Evolutionary conservation across 1,284 basidiomycete species (phyloP).

Genomic region (Ceratobasidium sp.): DNA sequence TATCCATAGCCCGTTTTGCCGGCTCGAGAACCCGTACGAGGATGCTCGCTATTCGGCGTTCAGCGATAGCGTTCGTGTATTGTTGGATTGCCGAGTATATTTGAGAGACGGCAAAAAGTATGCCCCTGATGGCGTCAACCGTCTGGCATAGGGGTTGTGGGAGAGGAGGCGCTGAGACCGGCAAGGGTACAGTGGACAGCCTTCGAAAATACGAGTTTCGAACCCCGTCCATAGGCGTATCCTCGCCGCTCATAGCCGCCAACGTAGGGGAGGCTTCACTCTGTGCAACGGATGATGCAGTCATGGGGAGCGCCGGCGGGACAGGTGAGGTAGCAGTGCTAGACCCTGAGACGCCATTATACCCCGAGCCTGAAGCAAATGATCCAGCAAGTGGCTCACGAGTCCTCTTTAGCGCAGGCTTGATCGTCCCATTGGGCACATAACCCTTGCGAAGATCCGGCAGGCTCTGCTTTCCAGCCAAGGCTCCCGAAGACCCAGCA

Average conservation of each 20-base stretch:
- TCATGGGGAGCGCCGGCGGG: constrained; percentile 2
- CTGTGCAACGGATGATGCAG: constrained; percentile 4
- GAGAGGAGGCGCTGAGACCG: constrained; percentile 74
- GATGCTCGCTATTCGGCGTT: constrained; percentile 79
- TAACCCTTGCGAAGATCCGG: constrained; percentile 80
- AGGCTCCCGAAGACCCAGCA: constrained; percentile 53
- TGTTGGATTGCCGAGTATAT: constrained; percentile 91
- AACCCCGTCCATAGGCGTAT: constrained; percentile 77
- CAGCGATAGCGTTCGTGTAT: constrained; percentile 89
- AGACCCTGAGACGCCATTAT: constrained; percentile 53
- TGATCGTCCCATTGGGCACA: constrained; percentile 41
- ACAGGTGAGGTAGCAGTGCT: constrained; percentile 8
- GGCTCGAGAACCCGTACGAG: constrained; percentile 87
- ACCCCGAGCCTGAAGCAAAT: constrained; percentile 61
- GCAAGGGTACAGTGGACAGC: constrained; percentile 75
- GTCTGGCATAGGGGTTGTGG: constrained; percentile 78
- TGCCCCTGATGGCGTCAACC: constrained; percentile 88
- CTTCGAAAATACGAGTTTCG: constrained; percentile 95
- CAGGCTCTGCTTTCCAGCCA: constrained; percentile 82
- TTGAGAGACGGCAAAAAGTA: constrained; percentile 93
- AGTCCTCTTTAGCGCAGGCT: constrained; percentile 24
- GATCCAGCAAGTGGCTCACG: constrained; percentile 57
- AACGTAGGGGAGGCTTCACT: constrained; percentile 34
- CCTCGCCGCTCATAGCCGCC: constrained; percentile 42
- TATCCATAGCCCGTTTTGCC: constrained; percentile 82